Conservation (phyloP, 2,329 filamentous ascomycete species). For the Amauroascus verrucosus region DNA sequence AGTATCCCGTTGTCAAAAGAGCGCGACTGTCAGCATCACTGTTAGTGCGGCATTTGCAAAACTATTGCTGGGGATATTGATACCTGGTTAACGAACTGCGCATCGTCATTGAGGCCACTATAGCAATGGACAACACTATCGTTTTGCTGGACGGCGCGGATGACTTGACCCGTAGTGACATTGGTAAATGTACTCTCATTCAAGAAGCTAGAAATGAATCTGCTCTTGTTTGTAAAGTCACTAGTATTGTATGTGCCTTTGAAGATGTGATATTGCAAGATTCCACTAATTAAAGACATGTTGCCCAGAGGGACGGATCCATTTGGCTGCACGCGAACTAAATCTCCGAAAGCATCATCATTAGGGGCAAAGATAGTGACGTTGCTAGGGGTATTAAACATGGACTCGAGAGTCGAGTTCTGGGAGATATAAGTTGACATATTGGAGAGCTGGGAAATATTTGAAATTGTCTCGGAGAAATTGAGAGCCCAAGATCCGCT, state of each 20-base stretch:
- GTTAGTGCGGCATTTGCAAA: background rate
- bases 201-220: constrained; percentile 41
- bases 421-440: constrained; percentile 14
- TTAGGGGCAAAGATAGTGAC: constrained; percentile 50
- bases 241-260: constrained; percentile 40
- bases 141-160: constrained; percentile 38
- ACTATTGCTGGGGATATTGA: constrained; percentile 18
- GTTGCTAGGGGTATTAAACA: constrained; percentile 36
- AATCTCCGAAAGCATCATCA: constrained; percentile 39
- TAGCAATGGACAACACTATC: constrained; percentile 39
- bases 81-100: constrained; percentile 43
- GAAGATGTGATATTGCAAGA: constrained; percentile 51
- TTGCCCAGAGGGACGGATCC: constrained; percentile 24
- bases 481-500: constrained; percentile 12
- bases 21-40: constrained; percentile 33
- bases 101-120: constrained; percentile 43
- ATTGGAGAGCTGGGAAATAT: constrained; percentile 15
- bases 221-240: constrained; percentile 27
- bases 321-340: constrained; percentile 24
- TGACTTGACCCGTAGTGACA: constrained; percentile 50
- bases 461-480: constrained; percentile 14
- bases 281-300: constrained; percentile 29
- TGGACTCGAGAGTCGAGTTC: constrained; percentile 10
- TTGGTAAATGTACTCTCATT: constrained; percentile 45
- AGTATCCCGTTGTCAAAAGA: constrained; percentile 48